phyloP scores from a whole-genome alignment of 352 stramenopile genomes.

The Phytophthora kernoviae region DNA sequence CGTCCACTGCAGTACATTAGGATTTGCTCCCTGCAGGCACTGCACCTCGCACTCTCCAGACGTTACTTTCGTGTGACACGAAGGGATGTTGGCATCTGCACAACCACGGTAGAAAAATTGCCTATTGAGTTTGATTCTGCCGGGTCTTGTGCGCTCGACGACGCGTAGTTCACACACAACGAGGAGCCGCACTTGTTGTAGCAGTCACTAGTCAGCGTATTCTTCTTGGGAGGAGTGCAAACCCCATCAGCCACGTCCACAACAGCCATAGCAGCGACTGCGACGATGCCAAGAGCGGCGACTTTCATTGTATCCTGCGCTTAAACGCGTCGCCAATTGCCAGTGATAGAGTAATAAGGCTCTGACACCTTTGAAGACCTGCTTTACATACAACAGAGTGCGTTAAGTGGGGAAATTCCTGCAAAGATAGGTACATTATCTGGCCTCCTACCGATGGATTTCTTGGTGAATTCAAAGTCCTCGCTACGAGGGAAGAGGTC shows the following conservation, averaged over 20 bases:
- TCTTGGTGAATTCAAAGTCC: not conserved
- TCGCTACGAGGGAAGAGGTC: not conserved
- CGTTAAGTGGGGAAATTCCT: not conserved
- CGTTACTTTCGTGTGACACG: constrained; percentile 56
- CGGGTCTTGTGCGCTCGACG: constrained; percentile 25
- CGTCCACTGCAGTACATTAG: constrained; percentile 45
- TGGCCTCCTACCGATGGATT: not conserved
- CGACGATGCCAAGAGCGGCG: not conserved
- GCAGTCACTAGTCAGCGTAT: constrained; percentile 68
- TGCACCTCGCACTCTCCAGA: constrained; percentile 60
- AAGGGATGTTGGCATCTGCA: constrained; percentile 45
- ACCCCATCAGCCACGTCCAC: constrained; percentile 1
- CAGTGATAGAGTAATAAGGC: no score
- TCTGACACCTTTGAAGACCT: no score
- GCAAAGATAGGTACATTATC: not conserved
- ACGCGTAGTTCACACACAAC: constrained; percentile 72
- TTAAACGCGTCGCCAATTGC: no score
- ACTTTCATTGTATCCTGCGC: not conserved
- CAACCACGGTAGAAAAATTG: constrained; percentile 74
- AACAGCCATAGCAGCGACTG: not conserved
- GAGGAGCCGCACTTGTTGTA: constrained; percentile 52
- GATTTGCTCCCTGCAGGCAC: constrained; percentile 55
- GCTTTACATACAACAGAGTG: not conserved
- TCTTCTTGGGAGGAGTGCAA: constrained; percentile 47
- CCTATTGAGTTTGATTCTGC: constrained; percentile 45